Evolutionary conservation across 2,329 filamentous ascomycete genomes (phyloP).

Genomic region (Coniochaeta ligniaria): DNA sequence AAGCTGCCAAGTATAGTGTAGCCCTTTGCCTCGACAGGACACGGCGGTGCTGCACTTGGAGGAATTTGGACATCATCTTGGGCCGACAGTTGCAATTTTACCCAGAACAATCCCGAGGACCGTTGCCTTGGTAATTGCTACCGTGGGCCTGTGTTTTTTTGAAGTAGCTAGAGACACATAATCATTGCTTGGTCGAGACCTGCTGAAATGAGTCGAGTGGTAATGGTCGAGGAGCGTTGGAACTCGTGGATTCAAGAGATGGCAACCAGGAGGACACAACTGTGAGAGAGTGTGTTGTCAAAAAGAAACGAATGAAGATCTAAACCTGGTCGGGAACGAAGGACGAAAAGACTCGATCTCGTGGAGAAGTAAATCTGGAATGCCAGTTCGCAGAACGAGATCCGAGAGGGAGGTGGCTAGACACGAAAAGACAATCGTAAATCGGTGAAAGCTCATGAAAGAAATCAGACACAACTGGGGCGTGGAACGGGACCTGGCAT

Average conservation of each 20-base stretch:
- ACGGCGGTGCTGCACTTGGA: background rate
- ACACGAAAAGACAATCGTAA: background rate
- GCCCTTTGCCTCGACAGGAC: background rate
- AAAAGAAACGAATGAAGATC: background rate
- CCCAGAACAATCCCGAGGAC: background rate
- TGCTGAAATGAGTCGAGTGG: background rate
- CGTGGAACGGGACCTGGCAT: background rate
- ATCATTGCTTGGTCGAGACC: background rate
- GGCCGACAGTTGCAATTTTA: background rate
- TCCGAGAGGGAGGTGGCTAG: background rate
- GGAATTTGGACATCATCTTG: background rate
- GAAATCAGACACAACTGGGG: background rate
- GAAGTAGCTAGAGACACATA: background rate
- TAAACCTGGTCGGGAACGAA: background rate
- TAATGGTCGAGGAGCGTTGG: background rate
- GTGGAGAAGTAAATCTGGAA: background rate
- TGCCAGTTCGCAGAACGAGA: background rate
- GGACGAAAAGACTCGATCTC: background rate
- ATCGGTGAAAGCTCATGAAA: background rate
- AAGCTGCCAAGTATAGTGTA: background rate
- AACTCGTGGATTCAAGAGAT: background rate
- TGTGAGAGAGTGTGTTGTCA: background rate
- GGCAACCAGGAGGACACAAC: background rate
- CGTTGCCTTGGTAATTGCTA: background rate
- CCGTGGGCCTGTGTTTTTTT: background rate